Conservation (phyloP, 2,329 filamentous ascomycete genomes). For the Beauveria rudraprayagi region DNA sequence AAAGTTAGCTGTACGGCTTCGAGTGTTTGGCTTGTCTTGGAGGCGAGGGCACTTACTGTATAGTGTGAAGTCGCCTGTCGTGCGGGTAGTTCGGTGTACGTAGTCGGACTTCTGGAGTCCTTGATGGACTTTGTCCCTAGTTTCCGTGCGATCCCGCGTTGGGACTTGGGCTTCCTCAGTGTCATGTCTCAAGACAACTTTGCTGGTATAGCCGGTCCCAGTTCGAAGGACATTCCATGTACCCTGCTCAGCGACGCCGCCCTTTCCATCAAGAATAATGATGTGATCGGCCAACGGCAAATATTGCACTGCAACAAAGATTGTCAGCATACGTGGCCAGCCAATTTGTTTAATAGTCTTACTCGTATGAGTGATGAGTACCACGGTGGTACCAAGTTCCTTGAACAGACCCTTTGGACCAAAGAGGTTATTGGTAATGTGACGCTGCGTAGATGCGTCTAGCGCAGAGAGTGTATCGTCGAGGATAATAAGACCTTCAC, state of each 20-base stretch:
- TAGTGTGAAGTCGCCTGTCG: neutral
- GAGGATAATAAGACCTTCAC: conserved; percentile 10
- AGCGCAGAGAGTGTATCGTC: conserved; percentile 15
- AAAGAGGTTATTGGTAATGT: conserved; percentile 10
- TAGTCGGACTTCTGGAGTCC: neutral
- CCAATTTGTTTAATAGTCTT: neutral
- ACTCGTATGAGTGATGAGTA: conserved; percentile 14
- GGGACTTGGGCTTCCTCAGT: neutral
- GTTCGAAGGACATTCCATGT: conserved; percentile 12
- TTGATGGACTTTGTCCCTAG: neutral
- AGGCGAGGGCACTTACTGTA: neutral
- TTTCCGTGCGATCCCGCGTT: neutral
- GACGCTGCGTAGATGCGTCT: conserved; percentile 12
- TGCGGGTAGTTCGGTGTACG: neutral
- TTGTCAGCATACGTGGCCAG: neutral
- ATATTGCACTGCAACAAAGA: conserved; percentile 6
- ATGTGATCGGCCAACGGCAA: conserved; percentile 12
- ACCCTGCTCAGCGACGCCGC: conserved; percentile 12
- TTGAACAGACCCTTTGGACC: conserved; percentile 11
- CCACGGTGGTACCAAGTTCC: conserved; percentile 11
- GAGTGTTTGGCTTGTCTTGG: neutral
- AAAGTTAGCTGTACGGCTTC: neutral
- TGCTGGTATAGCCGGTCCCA: conserved; percentile 7
- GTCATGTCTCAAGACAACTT: neutral
- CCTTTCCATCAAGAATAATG: conserved; percentile 8